These are phyloP conservation scores for Sclerotinia subarctica DNA, from an alignment of 2,329 filamentous ascomycete species.

Conservation along the genomic window DNA sequence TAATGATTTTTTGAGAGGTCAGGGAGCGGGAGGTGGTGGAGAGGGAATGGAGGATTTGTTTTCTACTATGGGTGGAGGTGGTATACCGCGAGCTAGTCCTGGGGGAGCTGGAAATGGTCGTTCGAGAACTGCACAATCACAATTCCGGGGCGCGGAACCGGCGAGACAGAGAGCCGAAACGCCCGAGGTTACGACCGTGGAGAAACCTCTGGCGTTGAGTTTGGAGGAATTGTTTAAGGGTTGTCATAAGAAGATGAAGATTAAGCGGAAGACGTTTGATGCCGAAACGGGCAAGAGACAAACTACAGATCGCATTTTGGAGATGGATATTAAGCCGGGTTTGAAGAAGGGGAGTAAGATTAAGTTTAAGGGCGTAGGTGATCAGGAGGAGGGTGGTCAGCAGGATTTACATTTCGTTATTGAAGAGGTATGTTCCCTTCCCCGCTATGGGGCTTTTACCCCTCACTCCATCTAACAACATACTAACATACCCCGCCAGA, in stretches of 20 bases:
- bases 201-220: slow-evolving; percentile 74
- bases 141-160: slow-evolving; percentile 39
- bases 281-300: slow-evolving; percentile 73
- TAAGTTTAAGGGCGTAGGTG: slow-evolving; percentile 95
- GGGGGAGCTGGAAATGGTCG: slow-evolving; percentile 47
- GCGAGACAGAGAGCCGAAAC: slow-evolving; percentile 48
- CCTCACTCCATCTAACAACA: not conserved
- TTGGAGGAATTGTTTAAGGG: slow-evolving; percentile 88
- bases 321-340: slow-evolving; percentile 93
- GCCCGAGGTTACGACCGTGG: slow-evolving; percentile 86
- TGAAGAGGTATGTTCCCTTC: slow-evolving; percentile 67
- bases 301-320: slow-evolving; percentile 83
- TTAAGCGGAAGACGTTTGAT: slow-evolving; percentile 95
- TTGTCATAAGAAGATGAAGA: slow-evolving; percentile 94
- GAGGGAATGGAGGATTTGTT: slow-evolving; percentile 56
- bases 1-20: slow-evolving; percentile 69
- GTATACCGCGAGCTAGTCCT: slow-evolving; percentile 41
- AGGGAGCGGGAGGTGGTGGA: slow-evolving; percentile 42
- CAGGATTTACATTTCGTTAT: slow-evolving; percentile 96
- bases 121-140: slow-evolving; percentile 42
- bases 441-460: not conserved
- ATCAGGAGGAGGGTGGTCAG: slow-evolving; percentile 92
- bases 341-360: slow-evolving; percentile 98
- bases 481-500: slow-evolving; percentile 49
- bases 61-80: slow-evolving; percentile 21